phyloP scores from a whole-genome alignment of 140 eudicot genomes.

The Cichorium intybus region DNA sequence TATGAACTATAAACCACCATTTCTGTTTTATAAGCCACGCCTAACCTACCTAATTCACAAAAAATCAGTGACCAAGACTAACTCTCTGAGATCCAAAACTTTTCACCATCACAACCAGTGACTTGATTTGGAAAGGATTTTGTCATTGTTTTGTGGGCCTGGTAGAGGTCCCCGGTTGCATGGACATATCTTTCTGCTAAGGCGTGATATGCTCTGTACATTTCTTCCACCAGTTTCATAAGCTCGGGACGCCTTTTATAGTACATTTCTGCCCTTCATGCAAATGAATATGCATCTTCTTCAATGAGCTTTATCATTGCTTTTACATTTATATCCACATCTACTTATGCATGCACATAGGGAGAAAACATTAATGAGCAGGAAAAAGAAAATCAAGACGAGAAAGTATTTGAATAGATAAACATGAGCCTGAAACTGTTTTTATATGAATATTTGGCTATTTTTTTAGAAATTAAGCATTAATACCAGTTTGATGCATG shows the following conservation, averaged over 20 bases:
- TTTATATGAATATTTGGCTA: no score
- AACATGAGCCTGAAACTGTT: no score
- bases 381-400: no score
- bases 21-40: neutral
- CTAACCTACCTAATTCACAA: slow-evolving; percentile 10
- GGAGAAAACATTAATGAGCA: slow-evolving; percentile 1
- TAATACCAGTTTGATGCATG: no score
- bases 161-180: slow-evolving; percentile 93
- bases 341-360: slow-evolving; percentile 35
- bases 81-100: slow-evolving; percentile 17
- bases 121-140: slow-evolving; percentile 86
- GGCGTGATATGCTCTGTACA: slow-evolving; percentile 95
- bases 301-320: slow-evolving; percentile 91
- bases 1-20: slow-evolving; percentile 8
- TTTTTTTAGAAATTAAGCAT: no score
- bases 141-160: slow-evolving; percentile 85
- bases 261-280: slow-evolving; percentile 97
- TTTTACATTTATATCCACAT: slow-evolving; percentile 81
- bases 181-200: slow-evolving; percentile 97
- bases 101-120: slow-evolving; percentile 29
- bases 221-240: slow-evolving; percentile 91
- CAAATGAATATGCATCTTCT: slow-evolving; percentile 94
- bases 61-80: slow-evolving; percentile 5
- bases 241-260: slow-evolving; percentile 94
- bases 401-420: neutral